Conservation (phyloP, 768 basidiomycete species). For the Lentinula sp. region DNA sequence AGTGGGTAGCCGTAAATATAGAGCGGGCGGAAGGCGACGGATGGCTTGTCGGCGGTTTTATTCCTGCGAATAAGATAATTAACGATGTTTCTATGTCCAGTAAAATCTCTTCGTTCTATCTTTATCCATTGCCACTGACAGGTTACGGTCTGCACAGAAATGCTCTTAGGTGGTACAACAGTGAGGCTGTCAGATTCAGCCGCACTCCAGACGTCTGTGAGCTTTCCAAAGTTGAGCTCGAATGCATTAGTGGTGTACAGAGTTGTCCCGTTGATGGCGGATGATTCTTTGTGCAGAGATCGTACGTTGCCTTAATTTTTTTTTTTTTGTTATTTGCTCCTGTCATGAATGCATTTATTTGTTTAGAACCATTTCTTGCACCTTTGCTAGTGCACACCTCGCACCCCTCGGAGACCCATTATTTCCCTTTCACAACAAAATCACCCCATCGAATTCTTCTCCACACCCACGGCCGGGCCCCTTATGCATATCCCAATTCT, state of each 20-base stretch:
- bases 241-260: slow-evolving; percentile 64
- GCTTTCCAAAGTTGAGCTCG: slow-evolving; percentile 50
- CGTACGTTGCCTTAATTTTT: background rate
- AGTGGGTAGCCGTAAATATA: slow-evolving; percentile 49
- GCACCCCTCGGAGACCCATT: slow-evolving; percentile 56
- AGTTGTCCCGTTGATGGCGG: slow-evolving; percentile 16
- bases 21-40: slow-evolving; percentile 46
- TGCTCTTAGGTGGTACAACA: slow-evolving; percentile 1
- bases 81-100: slow-evolving; percentile 33
- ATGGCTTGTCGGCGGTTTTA: slow-evolving; percentile 58
- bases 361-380: slow-evolving; percentile 45
- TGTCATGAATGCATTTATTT: background rate
- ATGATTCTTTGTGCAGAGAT: background rate
- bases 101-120: slow-evolving; percentile 24
- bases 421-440: slow-evolving; percentile 43
- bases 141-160: slow-evolving; percentile 8
- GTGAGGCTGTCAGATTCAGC: slow-evolving; percentile 8
- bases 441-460: slow-evolving; percentile 39
- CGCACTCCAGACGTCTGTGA: slow-evolving; percentile 29
- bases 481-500: slow-evolving; percentile 46
- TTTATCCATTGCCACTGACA: background rate
- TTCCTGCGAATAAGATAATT: slow-evolving; percentile 22
- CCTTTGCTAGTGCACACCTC: slow-evolving; percentile 67
- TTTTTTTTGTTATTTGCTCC: background rate
- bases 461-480: slow-evolving; percentile 64